Percentiles rank a stretch among this genome's conserved stretches.
Conservation (phyloP, 306 rosid genomes). For the Potentilla sterilis region DNA sequence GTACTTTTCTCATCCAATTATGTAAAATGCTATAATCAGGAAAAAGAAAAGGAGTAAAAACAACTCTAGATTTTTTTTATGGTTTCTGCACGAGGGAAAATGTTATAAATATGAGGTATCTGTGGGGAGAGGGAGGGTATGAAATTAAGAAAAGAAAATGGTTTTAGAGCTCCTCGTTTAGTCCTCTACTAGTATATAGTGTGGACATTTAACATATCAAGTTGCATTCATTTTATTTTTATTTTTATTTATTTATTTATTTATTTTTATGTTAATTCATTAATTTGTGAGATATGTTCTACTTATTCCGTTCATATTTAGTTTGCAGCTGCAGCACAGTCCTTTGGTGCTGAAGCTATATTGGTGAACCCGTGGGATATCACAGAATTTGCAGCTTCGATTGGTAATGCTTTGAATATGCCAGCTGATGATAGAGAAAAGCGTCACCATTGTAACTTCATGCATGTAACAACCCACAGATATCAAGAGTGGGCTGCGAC, state of each 20-base stretch:
- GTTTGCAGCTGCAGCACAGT: conserved; percentile 99
- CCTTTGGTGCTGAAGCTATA: conserved; percentile 94
- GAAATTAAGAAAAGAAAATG: too few species aligned
- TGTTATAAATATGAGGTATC: neutral
- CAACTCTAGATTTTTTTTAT: neutral
- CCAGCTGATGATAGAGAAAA: conserved; percentile 91
- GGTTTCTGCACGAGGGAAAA: neutral
- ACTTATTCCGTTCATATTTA: conserved; percentile 32
- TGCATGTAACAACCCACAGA: conserved; percentile 90
- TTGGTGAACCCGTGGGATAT: conserved; percentile 96
- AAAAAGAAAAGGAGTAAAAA: neutral
- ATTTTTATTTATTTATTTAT: too few species aligned
- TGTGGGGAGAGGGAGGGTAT: neutral
- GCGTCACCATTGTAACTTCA: conserved; percentile 83
- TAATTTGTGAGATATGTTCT: conserved; percentile 7
- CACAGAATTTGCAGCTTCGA: conserved; percentile 88
- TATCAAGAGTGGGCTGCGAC: conserved; percentile 99
- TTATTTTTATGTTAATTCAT: neutral
- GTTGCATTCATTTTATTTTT: neutral
- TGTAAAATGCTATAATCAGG: neutral
- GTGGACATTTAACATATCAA: neutral
- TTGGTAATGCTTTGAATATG: conserved; percentile 87
- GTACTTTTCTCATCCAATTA: neutral
- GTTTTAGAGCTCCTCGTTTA: neutral
- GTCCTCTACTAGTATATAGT: neutral